Percentiles rank a stretch among this genome's conserved stretches.
Evolutionary conservation across 2,329 filamentous ascomycete genomes (phyloP).

Genomic region (Apiospora phragmitis): DNA sequence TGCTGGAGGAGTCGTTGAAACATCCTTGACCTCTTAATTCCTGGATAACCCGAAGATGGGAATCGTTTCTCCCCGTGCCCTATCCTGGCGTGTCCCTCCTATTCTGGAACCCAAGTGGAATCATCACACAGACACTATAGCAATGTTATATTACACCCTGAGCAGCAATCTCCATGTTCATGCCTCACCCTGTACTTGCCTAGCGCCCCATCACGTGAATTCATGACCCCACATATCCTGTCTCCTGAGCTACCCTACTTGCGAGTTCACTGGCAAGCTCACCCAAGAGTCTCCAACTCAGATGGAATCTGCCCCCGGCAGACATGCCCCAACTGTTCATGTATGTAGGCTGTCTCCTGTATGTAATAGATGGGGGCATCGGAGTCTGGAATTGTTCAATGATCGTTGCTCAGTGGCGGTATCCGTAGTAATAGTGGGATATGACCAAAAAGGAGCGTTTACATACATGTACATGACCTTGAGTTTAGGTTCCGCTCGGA

Average conservation of each 20-base stretch:
- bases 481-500: background rate
- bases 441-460: background rate
- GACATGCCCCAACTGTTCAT: background rate
- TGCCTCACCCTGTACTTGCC: background rate
- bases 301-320: background rate
- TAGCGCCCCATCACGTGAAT: background rate
- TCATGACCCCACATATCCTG: background rate
- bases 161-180: slow-evolving; percentile 7
- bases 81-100: background rate
- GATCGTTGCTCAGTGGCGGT: background rate
- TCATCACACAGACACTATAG: slow-evolving; percentile 1
- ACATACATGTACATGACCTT: background rate
- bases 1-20: slow-evolving; percentile 1
- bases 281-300: background rate
- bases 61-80: slow-evolving; percentile 2
- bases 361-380: background rate
- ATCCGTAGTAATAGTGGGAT: background rate
- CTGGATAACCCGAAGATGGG: background rate
- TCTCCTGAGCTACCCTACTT: background rate
- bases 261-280: background rate
- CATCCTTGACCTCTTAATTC: slow-evolving; percentile 6
- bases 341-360: too few relatives aligned
- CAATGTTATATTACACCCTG: slow-evolving; percentile 4
- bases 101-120: slow-evolving; percentile 4
- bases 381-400: background rate